Evolutionary conservation across 2,329 filamentous ascomycete genomes (phyloP).

Genomic region (Fusarium neocosmosporiellum): DNA sequence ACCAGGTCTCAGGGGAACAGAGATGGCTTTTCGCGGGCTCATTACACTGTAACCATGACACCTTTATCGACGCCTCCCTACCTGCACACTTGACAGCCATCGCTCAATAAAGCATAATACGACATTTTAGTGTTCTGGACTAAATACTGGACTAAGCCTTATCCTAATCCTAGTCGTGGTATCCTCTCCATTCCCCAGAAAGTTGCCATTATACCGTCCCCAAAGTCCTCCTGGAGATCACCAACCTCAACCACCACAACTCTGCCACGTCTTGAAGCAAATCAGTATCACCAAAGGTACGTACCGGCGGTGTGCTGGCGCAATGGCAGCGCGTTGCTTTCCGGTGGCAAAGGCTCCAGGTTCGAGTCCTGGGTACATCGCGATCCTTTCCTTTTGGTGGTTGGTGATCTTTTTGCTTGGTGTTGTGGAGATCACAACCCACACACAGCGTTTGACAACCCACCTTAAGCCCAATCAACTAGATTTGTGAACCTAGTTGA

Average conservation of each 20-base stretch:
- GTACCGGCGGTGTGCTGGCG: conserved; percentile 13
- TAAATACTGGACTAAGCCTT: neutral
- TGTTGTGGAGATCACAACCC: neutral
- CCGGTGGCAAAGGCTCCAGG: conserved; percentile 51
- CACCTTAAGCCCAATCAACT: neutral
- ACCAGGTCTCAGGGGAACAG: neutral
- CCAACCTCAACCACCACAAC: neutral
- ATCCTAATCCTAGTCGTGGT: neutral
- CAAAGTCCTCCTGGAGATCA: neutral
- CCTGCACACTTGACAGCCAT: neutral
- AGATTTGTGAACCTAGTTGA: neutral
- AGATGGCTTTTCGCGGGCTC: neutral
- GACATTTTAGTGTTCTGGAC: neutral
- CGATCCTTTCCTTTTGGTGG: neutral
- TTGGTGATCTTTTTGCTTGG: neutral
- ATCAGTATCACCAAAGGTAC: neutral
- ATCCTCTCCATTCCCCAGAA: neutral
- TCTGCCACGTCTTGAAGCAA: neutral
- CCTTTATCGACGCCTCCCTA: neutral
- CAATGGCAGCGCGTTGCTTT: conserved; percentile 48
- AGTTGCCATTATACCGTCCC: neutral
- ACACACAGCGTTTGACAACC: neutral
- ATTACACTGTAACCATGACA: neutral
- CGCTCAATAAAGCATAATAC: neutral
- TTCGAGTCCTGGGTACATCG: conserved; percentile 49